A percentile compares a stretch with the other conserved stretches of the same genome.
These are phyloP conservation scores for Pinus taeda DNA, from an alignment of 75 land plant genomes.

Conservation along the genomic window DNA sequence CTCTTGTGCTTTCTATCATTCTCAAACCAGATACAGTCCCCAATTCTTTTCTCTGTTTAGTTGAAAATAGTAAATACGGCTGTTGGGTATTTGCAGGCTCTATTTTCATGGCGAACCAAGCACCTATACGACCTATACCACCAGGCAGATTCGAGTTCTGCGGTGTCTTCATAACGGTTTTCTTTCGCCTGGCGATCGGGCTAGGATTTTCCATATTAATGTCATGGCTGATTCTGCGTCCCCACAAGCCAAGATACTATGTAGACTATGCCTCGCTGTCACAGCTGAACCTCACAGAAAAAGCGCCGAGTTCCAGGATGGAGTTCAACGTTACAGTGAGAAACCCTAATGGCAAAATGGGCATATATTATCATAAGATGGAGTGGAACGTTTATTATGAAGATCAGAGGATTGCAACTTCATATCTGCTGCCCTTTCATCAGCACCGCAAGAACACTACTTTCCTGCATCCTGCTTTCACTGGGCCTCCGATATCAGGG, in stretches of 20 bases:
- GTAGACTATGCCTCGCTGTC: constrained; percentile 39
- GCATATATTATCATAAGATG: constrained; percentile 55
- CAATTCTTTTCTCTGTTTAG: too few species aligned
- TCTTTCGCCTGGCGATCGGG: too few species aligned
- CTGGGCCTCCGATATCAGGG: neutral
- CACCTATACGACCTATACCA: too few species aligned
- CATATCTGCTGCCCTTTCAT: constrained; percentile 32
- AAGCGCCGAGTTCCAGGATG: constrained; percentile 44
- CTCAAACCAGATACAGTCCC: too few species aligned
- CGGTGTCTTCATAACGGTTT: too few species aligned
- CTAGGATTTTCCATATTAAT: constrained; percentile 51
- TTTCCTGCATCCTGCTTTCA: neutral
- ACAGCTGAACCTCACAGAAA: constrained; percentile 15
- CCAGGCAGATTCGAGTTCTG: too few species aligned
- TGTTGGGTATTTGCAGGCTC: too few species aligned
- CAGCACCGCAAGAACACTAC: constrained; percentile 72
- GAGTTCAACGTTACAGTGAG: constrained; percentile 38
- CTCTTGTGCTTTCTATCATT: too few species aligned
- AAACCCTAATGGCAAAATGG: constrained; percentile 69
- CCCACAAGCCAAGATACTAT: constrained; percentile 34
- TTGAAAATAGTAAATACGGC: too few species aligned
- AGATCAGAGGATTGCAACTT: constrained; percentile 37
- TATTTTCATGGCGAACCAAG: too few species aligned
- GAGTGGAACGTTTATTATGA: constrained; percentile 30
- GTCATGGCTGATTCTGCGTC: constrained; percentile 51